Conservation (phyloP, 495 filamentous ascomycete genomes). For the Penicillium taxi region DNA sequence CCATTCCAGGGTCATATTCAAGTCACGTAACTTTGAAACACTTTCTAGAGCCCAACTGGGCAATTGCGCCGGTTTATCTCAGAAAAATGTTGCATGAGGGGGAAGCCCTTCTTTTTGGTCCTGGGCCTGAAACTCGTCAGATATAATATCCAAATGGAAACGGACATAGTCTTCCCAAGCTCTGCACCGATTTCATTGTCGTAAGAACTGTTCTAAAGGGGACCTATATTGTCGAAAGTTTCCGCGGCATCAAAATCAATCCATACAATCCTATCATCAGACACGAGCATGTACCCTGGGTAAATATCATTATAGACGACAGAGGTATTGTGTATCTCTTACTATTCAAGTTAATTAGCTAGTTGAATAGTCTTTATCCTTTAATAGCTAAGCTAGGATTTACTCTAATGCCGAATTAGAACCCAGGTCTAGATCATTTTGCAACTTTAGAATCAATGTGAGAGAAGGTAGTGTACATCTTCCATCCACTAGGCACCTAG, state of each 20-base stretch:
- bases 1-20: no score
- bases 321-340: conserved; percentile 7
- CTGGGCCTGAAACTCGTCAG: conserved; percentile 11
- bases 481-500: no score
- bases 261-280: conserved; percentile 15
- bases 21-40: no score
- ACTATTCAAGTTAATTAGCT: no score
- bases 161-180: conserved; percentile 7
- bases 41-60: no score
- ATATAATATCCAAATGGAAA: conserved; percentile 1
- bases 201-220: conserved; percentile 6
- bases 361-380: no score
- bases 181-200: conserved; percentile 12
- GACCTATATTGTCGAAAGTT: conserved; percentile 10
- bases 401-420: no score
- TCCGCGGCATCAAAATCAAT: conserved; percentile 24
- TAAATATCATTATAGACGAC: conserved; percentile 20
- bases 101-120: conserved; percentile 21
- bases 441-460: no score
- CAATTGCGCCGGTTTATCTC: no score
- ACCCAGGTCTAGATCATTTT: no score
- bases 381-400: no score
- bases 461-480: no score
- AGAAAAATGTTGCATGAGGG: conserved; percentile 18
- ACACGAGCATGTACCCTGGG: conserved; percentile 17